Percentiles rank a stretch among this genome's conserved stretches.
These are phyloP conservation scores for Trichophaea hybrida DNA, from an alignment of 2,329 filamentous ascomycete species.

Conservation along the genomic window DNA sequence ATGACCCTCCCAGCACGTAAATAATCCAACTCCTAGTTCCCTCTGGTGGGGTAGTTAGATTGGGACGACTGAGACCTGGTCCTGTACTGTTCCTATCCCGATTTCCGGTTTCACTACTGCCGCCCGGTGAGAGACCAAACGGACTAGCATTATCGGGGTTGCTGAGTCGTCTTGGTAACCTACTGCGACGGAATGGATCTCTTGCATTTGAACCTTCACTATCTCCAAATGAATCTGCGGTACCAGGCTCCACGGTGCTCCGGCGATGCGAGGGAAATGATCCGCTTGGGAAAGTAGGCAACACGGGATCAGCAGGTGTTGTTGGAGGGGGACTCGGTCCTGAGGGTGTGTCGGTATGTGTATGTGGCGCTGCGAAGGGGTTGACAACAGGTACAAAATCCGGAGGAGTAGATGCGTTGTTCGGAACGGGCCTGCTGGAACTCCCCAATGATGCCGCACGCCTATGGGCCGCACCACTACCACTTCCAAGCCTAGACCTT, in stretches of 20 bases:
- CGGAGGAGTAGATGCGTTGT: neutral
- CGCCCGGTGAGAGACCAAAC: neutral
- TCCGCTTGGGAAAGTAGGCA: constrained; percentile 40
- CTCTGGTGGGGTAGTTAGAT: constrained; percentile 30
- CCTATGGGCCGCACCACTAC: neutral
- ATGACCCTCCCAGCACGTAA: constrained; percentile 55
- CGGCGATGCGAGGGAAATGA: constrained; percentile 23
- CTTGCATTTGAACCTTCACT: neutral
- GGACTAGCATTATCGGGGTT: neutral
- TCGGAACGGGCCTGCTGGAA: neutral
- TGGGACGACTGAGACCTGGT: constrained; percentile 29
- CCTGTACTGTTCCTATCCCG: neutral
- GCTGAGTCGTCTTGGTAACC: neutral
- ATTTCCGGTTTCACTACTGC: neutral
- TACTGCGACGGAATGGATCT: neutral
- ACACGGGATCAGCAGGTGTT: constrained; percentile 45
- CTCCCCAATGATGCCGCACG: neutral
- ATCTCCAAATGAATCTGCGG: neutral
- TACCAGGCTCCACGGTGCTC: neutral
- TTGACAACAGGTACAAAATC: neutral
- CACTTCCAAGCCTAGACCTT: constrained; percentile 15
- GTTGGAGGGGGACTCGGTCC: constrained; percentile 49
- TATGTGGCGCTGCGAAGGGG: neutral
- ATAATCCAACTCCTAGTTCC: constrained; percentile 55
- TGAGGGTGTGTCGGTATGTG: constrained; percentile 38